Base-by-base conservation (phyloP, 176 grass and related monocot species). In the Alopecurus myosuroides region DNA sequence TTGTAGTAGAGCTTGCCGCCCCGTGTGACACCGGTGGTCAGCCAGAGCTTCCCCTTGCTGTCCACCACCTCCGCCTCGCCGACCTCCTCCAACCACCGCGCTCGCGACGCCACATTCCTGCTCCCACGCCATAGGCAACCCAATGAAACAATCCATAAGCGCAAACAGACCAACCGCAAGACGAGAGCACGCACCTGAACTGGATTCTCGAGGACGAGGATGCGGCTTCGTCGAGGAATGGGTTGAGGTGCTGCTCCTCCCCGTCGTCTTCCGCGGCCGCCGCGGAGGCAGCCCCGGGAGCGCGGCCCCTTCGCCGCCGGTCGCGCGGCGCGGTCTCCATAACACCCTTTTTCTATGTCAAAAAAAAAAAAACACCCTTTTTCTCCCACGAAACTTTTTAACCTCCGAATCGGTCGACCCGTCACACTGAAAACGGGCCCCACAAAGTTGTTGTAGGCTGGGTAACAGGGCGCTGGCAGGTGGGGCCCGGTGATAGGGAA, bases 31-130 rank as follows among this genome's bases (percentile, higher is more conserved):
- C 93, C 89, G 1, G 93, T 94, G 74, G 87, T 95, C 73, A 88
- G 58, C 97, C 97, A 98, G 58, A 92, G 70, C 56, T 94, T 98
- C 33, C 93, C 93, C 48, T 90, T 95, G 58, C 79, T 91, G 41
- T 95, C 97, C 53, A 89, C 57, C 42, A 95, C 89, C 85, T 95
- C 89, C 2, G 80, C 97, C 58, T 86, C 91, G 18, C 91, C 88
- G 34, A 84, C 77, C 11, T 84, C 86, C 50, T 98, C 91, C 42
- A 92, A n/a, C 93, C 97, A 98, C 74, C 55, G 81, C 64, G 89
- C 93, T 14, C 76, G 82, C 8, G 97, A 95, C 11, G 75, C 53
- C 86, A 86, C 86, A 7, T 85, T 92, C 85, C 97, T 98, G 85
- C 36, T 13, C 18, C 53, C 51, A 7, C 34, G 6, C 39, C 39